Evolutionary conservation across 176 grass and related monocot genomes (phyloP).

Genomic region (Rhynchospora pubera): DNA sequence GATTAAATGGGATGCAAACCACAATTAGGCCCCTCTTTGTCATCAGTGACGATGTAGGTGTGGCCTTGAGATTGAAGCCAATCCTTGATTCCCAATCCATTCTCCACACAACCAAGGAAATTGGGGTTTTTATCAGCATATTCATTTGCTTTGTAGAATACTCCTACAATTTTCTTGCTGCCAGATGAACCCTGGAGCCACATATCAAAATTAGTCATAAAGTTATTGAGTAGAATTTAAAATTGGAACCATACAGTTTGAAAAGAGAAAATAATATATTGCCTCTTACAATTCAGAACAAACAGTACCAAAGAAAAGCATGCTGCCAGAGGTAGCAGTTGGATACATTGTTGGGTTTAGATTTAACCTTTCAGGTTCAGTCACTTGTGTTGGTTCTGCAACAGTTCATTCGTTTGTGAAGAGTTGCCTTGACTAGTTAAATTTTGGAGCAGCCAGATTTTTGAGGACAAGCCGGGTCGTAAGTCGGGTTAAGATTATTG

Average conservation of each 20-base stretch:
- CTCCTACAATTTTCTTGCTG: slow-evolving; percentile 96
- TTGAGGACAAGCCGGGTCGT: not conserved
- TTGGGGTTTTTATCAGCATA: slow-evolving; percentile 72
- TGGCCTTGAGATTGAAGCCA: slow-evolving; percentile 91
- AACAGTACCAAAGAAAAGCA: not conserved
- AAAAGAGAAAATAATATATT: not conserved
- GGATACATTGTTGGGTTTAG: not conserved
- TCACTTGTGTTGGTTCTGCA: not conserved
- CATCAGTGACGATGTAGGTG: slow-evolving; percentile 84
- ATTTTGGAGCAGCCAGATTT: not conserved
- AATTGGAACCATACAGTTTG: not conserved
- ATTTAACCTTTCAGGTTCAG: not conserved
- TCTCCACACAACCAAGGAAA: slow-evolving; percentile 80
- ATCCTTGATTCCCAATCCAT: slow-evolving; percentile 56
- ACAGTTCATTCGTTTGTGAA: too few relatives aligned
- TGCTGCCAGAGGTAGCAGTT: not conserved
- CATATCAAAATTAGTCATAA: not conserved
- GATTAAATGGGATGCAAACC: slow-evolving; percentile 39
- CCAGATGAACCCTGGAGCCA: slow-evolving; percentile 51
- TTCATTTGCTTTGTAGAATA: slow-evolving; percentile 89
- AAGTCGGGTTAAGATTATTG: too few relatives aligned
- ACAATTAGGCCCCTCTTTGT: slow-evolving; percentile 78
- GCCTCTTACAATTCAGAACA: not conserved
- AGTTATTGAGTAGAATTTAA: not conserved
- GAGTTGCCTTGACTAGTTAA: not conserved